phyloP scores from a whole-genome alignment of 345 rosid species.

The Laguncularia racemosa region DNA sequence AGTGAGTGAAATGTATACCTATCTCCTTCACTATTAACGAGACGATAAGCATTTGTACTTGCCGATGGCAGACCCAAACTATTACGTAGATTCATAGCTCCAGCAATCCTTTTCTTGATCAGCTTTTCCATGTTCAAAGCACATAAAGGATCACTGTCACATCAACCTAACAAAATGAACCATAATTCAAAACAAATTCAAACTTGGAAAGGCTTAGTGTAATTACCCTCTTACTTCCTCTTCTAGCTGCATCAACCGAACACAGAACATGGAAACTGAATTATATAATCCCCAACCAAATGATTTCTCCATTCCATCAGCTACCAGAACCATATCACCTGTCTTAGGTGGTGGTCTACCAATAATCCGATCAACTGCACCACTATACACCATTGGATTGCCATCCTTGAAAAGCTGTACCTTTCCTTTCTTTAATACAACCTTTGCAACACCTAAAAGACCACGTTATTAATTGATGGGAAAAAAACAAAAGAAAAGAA shows the following conservation, averaged over 20 bases:
- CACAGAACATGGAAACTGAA: slow-evolving; percentile 81
- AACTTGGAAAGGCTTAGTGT: too few relatives aligned
- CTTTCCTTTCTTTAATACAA: slow-evolving; percentile 87
- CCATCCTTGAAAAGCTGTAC: slow-evolving; percentile 85
- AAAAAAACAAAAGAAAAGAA: slow-evolving; percentile 1
- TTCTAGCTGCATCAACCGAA: slow-evolving; percentile 91
- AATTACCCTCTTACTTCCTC: slow-evolving; percentile 61
- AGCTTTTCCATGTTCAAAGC: slow-evolving; percentile 72
- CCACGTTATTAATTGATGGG: too few relatives aligned
- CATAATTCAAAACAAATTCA: too few relatives aligned
- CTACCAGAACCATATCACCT: slow-evolving; percentile 81
- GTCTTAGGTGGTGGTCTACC: slow-evolving; percentile 79
- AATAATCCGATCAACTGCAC: slow-evolving; percentile 80
- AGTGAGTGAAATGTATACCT: slow-evolving; percentile 28
- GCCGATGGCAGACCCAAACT: slow-evolving; percentile 67
- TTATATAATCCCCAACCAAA: slow-evolving; percentile 85
- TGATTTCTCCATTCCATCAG: slow-evolving; percentile 77
- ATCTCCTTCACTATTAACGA: slow-evolving; percentile 87
- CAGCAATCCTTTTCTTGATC: slow-evolving; percentile 58
- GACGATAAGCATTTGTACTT: slow-evolving; percentile 71
- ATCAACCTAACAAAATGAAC: slow-evolving; percentile 2
- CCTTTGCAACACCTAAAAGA: slow-evolving; percentile 58
- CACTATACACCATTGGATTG: slow-evolving; percentile 87
- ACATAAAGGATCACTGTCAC: slow-evolving; percentile 66
- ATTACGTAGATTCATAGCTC: slow-evolving; percentile 49